Percentiles rank a stretch among this genome's conserved stretches.
These are phyloP conservation scores for Jamesozyma spencerorum DNA, from an alignment of 805 yeast species.

Conservation along the genomic window DNA sequence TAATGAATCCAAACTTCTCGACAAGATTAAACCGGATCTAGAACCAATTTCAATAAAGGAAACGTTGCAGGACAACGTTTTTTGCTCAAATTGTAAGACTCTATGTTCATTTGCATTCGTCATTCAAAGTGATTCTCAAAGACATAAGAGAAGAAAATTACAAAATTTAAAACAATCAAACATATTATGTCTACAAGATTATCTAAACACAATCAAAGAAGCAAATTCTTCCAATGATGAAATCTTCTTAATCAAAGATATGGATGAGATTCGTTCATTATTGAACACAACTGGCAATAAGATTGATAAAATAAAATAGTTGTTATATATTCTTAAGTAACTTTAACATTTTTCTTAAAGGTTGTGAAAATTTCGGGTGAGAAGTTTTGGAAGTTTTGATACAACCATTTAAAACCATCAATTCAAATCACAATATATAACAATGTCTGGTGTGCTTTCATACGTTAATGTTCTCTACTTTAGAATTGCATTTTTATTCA, in stretches of 20 bases:
- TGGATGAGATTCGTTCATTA: slow-evolving; percentile 1
- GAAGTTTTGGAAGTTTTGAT: not conserved
- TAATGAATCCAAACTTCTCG: not conserved
- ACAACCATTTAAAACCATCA: not conserved
- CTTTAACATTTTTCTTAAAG: no score
- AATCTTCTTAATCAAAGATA: slow-evolving; percentile 2
- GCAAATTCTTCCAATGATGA: slow-evolving; percentile 2
- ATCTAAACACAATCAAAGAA: not conserved
- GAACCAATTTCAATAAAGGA: not conserved
- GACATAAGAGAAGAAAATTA: slow-evolving; percentile 15
- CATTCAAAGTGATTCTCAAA: no score
- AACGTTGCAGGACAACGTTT: slow-evolving; percentile 15
- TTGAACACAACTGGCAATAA: slow-evolving; percentile 1
- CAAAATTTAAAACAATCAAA: slow-evolving; percentile 9
- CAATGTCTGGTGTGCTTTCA: slow-evolving; percentile 34
- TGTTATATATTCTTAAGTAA: no score
- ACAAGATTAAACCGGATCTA: not conserved
- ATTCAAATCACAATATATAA: no score
- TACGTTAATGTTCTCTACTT: slow-evolving; percentile 40
- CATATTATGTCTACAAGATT: slow-evolving; percentile 3
- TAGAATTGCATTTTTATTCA: slow-evolving; percentile 38
- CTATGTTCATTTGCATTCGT: slow-evolving; percentile 33
- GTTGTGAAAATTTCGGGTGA: not conserved
- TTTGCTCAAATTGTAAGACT: slow-evolving; percentile 31
- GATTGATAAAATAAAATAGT: not conserved